Evolutionary conservation across 208 protist genomes (phyloP).

Genomic region (Trypanosomatidae sp.): DNA sequence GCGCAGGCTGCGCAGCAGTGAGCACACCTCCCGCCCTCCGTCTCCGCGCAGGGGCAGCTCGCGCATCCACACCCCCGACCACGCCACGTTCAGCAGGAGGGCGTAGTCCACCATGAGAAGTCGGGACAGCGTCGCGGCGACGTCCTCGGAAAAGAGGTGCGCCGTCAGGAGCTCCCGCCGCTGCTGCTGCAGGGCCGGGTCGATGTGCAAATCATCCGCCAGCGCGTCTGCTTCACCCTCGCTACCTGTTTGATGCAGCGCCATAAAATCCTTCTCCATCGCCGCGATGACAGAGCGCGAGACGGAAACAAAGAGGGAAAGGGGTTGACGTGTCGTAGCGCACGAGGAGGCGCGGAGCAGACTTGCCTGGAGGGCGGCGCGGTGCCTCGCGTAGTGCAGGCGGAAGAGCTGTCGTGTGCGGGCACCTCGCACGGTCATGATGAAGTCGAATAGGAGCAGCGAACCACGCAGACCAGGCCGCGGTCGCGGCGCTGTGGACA

Average conservation of each 20-base stretch:
- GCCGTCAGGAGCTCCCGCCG: constrained; percentile 52
- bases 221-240: background rate
- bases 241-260: background rate
- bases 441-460: constrained; percentile 39
- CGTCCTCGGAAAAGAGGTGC: constrained; percentile 52
- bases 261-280: constrained; percentile 11
- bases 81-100: constrained; percentile 24
- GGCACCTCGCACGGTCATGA: constrained; percentile 27
- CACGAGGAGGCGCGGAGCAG: background rate
- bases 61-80: constrained; percentile 41
- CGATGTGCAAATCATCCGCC: constrained; percentile 30
- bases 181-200: constrained; percentile 48
- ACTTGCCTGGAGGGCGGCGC: constrained; percentile 4
- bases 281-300: constrained; percentile 11
- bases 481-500: background rate
- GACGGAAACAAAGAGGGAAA: constrained; percentile 11
- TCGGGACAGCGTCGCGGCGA: constrained; percentile 41
- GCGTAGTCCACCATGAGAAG: constrained; percentile 54
- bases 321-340: background rate
- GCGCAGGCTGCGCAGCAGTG: constrained; percentile 40
- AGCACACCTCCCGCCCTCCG: background rate
- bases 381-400: constrained; percentile 24
- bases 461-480: constrained; percentile 18
- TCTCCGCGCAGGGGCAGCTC: background rate
- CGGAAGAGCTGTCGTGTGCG: constrained; percentile 31